Percentiles rank a stretch among this genome's conserved stretches.
phyloP scores from a whole-genome alignment of 805 yeast genomes.

The Kluyveromyces starmeri region DNA sequence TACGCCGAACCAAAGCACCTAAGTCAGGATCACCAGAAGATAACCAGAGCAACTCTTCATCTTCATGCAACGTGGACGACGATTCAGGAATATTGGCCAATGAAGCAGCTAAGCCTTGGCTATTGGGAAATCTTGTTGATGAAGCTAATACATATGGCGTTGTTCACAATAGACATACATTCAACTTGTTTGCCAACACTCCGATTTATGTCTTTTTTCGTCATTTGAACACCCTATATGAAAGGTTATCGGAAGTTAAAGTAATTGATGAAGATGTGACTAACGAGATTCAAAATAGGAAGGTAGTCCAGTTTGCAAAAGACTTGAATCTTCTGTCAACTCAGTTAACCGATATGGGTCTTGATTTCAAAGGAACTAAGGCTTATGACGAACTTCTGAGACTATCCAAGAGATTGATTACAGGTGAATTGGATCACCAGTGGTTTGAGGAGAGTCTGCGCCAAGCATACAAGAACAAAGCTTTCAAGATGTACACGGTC shows the following conservation, averaged over 20 bases:
- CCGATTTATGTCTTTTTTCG: constrained; percentile 86
- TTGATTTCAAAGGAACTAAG: constrained; percentile 57
- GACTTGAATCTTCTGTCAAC: constrained; percentile 76
- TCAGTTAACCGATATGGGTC: constrained; percentile 73
- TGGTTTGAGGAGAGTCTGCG: constrained; percentile 93
- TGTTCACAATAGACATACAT: constrained; percentile 40
- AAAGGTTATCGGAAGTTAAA: constrained; percentile 73
- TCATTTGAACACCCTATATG: constrained; percentile 70
- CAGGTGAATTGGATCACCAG: constrained; percentile 86
- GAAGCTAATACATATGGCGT: constrained; percentile 25
- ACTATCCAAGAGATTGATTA: constrained; percentile 68
- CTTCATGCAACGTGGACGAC: constrained; percentile 23
- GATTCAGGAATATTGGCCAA: constrained; percentile 24
- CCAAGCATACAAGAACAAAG: constrained; percentile 89
- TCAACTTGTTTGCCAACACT: constrained; percentile 80
- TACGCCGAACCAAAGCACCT: constrained; percentile 30
- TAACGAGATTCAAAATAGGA: constrained; percentile 58
- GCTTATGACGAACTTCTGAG: constrained; percentile 72
- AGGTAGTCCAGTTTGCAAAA: constrained; percentile 67
- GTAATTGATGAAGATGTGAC: constrained; percentile 58
- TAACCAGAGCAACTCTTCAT: constrained; percentile 21
- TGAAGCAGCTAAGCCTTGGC: constrained; percentile 29
- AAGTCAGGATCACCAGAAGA: constrained; percentile 17
- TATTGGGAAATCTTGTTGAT: constrained; percentile 26
- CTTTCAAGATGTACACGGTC: constrained; percentile 84